Conservation (phyloP, 2,329 filamentous ascomycete genomes). For the Ceratocystis eucalypticola region DNA sequence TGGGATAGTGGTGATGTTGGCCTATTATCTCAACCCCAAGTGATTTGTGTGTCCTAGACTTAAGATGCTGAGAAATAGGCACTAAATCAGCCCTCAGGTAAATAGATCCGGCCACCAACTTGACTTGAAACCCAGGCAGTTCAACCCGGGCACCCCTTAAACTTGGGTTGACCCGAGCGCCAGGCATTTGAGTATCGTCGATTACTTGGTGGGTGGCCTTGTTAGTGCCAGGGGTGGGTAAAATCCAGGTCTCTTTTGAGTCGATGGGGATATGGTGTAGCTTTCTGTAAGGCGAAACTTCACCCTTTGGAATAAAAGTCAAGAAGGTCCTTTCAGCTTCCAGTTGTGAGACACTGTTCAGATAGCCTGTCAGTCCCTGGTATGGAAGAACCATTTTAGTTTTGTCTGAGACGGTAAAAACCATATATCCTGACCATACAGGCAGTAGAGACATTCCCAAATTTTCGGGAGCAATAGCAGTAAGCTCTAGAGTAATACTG, state of each 20-base stretch:
- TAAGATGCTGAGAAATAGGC: not conserved
- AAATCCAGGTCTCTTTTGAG: conserved; percentile 25
- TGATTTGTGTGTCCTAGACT: conserved; percentile 22
- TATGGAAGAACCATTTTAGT: conserved; percentile 30
- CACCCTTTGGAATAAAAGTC: conserved; percentile 25
- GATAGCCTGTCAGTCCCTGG: conserved; percentile 27
- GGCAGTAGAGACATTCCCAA: conserved; percentile 27
- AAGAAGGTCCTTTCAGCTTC: conserved; percentile 23
- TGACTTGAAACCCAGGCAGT: conserved; percentile 28
- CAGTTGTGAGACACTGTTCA: conserved; percentile 28
- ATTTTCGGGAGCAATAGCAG: conserved; percentile 25
- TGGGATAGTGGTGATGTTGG: conserved; percentile 32
- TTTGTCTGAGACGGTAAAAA: conserved; percentile 29
- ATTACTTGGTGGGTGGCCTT: conserved; percentile 1
- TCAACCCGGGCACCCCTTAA: conserved; percentile 17
- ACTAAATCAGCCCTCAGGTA: conserved; percentile 29
- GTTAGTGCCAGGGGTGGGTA: conserved; percentile 11
- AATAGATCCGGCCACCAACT: conserved; percentile 30
- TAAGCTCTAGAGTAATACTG: conserved; percentile 24
- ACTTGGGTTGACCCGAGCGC: conserved; percentile 5
- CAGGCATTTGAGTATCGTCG: conserved; percentile 24
- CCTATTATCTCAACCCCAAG: conserved; percentile 33
- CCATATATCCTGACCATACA: conserved; percentile 33
- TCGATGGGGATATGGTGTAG: conserved; percentile 25
- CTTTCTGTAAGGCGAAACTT: conserved; percentile 18